Conservation (phyloP, 441 rosid genomes). For the Populus trichocarpa region DNA sequence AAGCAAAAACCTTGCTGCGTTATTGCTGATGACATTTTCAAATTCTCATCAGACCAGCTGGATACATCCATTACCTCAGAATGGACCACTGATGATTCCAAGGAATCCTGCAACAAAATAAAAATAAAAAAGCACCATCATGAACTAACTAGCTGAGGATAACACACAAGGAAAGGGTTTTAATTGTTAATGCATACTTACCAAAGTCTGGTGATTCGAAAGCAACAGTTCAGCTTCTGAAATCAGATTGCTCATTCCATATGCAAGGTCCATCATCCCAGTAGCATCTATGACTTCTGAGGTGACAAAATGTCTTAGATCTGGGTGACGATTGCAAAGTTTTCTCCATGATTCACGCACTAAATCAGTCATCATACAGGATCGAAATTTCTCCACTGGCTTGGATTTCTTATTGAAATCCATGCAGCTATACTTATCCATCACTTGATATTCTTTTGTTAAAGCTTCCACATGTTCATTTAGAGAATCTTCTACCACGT, state of each 20-base stretch:
- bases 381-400: constrained; percentile 25
- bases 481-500: constrained; percentile 45
- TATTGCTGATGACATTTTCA: constrained; percentile 52
- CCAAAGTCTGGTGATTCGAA: constrained; percentile 42
- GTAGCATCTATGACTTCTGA: constrained; percentile 55
- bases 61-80: constrained; percentile 42
- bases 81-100: background rate
- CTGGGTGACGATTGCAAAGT: constrained; percentile 40
- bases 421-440: constrained; percentile 90
- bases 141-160: constrained; percentile 11
- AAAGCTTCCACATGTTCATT: constrained; percentile 34
- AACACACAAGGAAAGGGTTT: constrained; percentile 8
- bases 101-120: constrained; percentile 41
- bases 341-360: constrained; percentile 73
- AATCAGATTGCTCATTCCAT: constrained; percentile 57
- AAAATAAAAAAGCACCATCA: constrained; percentile 12
- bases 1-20: constrained; percentile 57
- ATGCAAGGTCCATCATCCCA: constrained; percentile 41
- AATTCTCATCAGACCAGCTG: constrained; percentile 46
- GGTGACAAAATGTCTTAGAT: constrained; percentile 46
- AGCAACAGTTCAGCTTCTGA: constrained; percentile 65
- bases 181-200: constrained; percentile 26
- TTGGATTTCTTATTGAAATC: constrained; percentile 46
- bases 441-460: constrained; percentile 45
- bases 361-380: constrained; percentile 25